These are phyloP conservation scores for Candida dubliniensis DNA, from an alignment of 1,139 yeast genomes.

Conservation along the genomic window DNA sequence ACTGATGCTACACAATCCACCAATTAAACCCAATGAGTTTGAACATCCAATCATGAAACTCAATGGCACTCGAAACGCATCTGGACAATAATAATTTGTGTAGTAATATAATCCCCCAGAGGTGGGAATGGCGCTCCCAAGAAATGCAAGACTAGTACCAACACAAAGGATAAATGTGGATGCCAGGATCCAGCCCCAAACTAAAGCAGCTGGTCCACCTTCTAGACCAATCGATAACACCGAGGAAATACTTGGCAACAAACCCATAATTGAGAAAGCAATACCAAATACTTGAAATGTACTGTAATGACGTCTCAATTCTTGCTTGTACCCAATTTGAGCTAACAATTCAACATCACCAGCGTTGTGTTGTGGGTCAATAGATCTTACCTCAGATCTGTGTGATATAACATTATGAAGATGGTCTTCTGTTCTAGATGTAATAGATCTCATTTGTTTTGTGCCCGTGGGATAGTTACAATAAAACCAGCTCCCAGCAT, in stretches of 20 bases:
- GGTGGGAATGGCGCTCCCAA: constrained; percentile 71
- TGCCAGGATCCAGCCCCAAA: constrained; percentile 74
- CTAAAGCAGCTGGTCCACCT: constrained; percentile 47
- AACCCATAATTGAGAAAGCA: constrained; percentile 55
- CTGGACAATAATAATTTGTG: constrained; percentile 43
- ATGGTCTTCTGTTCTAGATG: constrained; percentile 24
- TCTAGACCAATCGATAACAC: constrained; percentile 34
- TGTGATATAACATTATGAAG: constrained; percentile 22
- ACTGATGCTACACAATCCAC: constrained; percentile 39
- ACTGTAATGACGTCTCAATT: constrained; percentile 46
- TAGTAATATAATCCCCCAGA: constrained; percentile 69
- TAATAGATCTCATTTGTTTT: constrained; percentile 11
- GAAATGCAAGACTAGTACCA: constrained; percentile 64
- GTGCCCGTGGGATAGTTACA: too few relatives aligned
- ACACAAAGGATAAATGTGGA: constrained; percentile 57
- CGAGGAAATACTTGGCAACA: constrained; percentile 48
- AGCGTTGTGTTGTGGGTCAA: constrained; percentile 26
- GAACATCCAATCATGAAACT: constrained; percentile 48
- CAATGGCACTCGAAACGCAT: constrained; percentile 30
- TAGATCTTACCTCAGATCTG: constrained; percentile 27
- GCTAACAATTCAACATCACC: constrained; percentile 51
- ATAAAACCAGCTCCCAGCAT: too few relatives aligned
- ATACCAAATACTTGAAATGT: constrained; percentile 54
- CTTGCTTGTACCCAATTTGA: constrained; percentile 56
- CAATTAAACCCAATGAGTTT: constrained; percentile 36